These are phyloP conservation scores for Candida nonsorbophila DNA, from an alignment of 805 yeast genomes.

Conservation along the genomic window DNA sequence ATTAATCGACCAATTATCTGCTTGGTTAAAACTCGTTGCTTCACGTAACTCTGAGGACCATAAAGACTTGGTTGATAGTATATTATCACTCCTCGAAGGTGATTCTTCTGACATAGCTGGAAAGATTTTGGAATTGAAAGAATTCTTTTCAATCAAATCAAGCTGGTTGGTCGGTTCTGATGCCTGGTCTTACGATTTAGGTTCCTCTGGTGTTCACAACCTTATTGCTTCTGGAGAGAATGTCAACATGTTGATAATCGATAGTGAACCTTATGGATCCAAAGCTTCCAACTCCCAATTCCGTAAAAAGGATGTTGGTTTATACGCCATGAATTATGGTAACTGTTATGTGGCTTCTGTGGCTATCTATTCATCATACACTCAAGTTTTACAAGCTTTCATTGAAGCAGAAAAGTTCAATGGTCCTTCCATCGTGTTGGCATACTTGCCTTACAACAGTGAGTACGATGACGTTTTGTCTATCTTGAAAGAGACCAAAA, in stretches of 20 bases:
- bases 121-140: conserved; percentile 41
- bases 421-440: conserved; percentile 90
- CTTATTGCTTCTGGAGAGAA: conserved; percentile 71
- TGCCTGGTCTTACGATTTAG: conserved; percentile 91
- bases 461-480: conserved; percentile 67
- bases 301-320: conserved; percentile 87
- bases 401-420: conserved; percentile 83
- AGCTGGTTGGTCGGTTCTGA: conserved; percentile 92
- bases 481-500: conserved; percentile 79
- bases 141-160: conserved; percentile 43
- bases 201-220: conserved; percentile 86
- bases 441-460: conserved; percentile 72
- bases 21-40: conserved; percentile 52
- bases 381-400: conserved; percentile 84
- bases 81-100: conserved; percentile 29
- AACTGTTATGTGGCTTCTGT: conserved; percentile 89
- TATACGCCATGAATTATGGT: conserved; percentile 92
- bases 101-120: conserved; percentile 39
- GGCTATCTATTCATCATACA: conserved; percentile 88
- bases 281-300: conserved; percentile 22
- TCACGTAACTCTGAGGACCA: conserved; percentile 20
- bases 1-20: conserved; percentile 53
- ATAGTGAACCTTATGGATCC: conserved; percentile 65
- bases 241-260: conserved; percentile 80
- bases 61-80: conserved; percentile 22